Evolutionary conservation across 2,329 filamentous ascomycete genomes (phyloP).

Genomic region (Penicillium sp.): DNA sequence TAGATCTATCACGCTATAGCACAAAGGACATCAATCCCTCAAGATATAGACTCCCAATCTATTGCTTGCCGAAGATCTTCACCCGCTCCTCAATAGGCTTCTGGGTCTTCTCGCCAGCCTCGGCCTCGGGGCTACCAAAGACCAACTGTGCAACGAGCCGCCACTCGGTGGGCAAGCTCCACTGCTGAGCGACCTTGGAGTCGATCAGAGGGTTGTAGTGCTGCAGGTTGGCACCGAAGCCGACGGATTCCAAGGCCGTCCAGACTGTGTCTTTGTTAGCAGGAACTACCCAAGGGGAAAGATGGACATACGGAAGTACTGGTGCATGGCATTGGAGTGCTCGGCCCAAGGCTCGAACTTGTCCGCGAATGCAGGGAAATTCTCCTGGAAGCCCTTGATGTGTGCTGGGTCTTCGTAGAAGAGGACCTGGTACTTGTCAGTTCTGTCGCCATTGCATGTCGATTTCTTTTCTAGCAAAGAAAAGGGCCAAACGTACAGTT

Average conservation of each 20-base stretch:
- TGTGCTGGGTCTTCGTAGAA: slow-evolving; percentile 77
- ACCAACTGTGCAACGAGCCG: slow-evolving; percentile 76
- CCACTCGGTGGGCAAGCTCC: slow-evolving; percentile 68
- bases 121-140: slow-evolving; percentile 60
- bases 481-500: slow-evolving; percentile 53
- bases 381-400: slow-evolving; percentile 61
- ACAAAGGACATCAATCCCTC: slow-evolving; percentile 7
- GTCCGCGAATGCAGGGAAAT: slow-evolving; percentile 69
- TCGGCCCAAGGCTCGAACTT: slow-evolving; percentile 71
- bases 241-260: slow-evolving; percentile 76
- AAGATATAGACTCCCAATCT: not conserved
- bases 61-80: slow-evolving; percentile 53
- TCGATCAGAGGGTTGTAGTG: slow-evolving; percentile 90
- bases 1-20: slow-evolving; percentile 1
- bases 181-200: slow-evolving; percentile 61
- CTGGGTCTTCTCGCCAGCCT: slow-evolving; percentile 60
- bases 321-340: slow-evolving; percentile 76
- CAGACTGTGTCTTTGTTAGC: slow-evolving; percentile 49
- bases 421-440: slow-evolving; percentile 49
- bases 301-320: slow-evolving; percentile 54
- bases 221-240: slow-evolving; percentile 82
- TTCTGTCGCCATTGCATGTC: too few relatives aligned
- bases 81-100: slow-evolving; percentile 61
- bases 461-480: too few relatives aligned
- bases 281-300: too few relatives aligned